A percentile compares a stretch with the other conserved stretches of the same genome.
phyloP scores from a whole-genome alignment of 2,329 filamentous ascomycete species.

The Byssochlamys sp. region DNA sequence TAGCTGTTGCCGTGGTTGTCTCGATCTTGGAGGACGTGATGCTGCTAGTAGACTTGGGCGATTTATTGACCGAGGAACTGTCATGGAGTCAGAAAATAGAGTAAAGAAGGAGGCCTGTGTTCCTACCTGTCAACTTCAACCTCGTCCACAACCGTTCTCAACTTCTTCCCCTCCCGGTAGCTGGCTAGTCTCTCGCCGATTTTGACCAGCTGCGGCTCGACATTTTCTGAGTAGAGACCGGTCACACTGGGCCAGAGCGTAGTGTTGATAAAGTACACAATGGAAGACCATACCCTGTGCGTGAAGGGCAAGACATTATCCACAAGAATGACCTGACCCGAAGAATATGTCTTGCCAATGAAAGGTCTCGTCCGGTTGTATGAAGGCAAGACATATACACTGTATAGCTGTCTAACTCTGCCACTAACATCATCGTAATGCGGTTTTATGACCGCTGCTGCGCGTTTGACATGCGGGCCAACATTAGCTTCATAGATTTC shows the following conservation, averaged over 20 bases:
- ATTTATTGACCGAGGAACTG: not conserved
- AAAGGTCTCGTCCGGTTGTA: conserved; percentile 69
- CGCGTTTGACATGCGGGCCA: conserved; percentile 62
- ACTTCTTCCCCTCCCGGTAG: conserved; percentile 50
- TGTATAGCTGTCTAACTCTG: conserved; percentile 58
- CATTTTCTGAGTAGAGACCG: conserved; percentile 76
- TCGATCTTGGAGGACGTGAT: conserved; percentile 2
- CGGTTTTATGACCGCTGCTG: conserved; percentile 51
- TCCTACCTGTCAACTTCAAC: conserved; percentile 42
- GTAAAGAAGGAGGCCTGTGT: not conserved
- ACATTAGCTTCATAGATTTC: conserved; percentile 61
- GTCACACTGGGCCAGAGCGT: conserved; percentile 73
- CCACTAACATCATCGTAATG: conserved; percentile 61
- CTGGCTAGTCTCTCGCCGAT: conserved; percentile 79
- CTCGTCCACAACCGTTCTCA: conserved; percentile 51
- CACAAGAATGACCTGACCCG: conserved; percentile 57
- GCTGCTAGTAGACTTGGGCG: not conserved
- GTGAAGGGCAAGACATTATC: conserved; percentile 64
- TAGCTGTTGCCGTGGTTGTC: conserved; percentile 10
- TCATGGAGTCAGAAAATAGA: not conserved
- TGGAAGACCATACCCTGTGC: conserved; percentile 60
- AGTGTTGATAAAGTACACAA: conserved; percentile 60
- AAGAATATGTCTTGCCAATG: conserved; percentile 56
- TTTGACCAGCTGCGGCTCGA: conserved; percentile 86
- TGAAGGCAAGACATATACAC: conserved; percentile 63